phyloP scores from a whole-genome alignment of 208 protist species.

The Cochliopodium minus region DNA sequence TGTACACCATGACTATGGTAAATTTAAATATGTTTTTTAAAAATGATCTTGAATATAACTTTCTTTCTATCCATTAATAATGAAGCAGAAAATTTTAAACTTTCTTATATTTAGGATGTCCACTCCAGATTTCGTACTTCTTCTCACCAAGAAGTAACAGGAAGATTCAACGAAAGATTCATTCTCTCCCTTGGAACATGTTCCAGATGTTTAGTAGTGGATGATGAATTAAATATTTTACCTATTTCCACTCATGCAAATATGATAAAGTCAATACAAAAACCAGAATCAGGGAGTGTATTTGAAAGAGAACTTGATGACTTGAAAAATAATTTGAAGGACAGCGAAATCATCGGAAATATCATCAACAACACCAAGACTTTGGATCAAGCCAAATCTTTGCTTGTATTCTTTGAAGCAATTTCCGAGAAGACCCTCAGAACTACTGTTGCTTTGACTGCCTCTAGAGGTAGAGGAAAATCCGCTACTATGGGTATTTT shows the following conservation, averaged over 20 bases:
- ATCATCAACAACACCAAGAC: conserved; percentile 73
- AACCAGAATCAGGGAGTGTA: not conserved
- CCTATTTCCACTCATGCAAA: conserved; percentile 63
- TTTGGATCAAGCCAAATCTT: conserved; percentile 83
- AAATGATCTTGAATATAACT: not conserved
- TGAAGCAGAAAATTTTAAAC: not conserved
- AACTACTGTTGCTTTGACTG: conserved; percentile 83
- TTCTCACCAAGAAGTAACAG: conserved; percentile 57
- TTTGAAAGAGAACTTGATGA: conserved; percentile 23
- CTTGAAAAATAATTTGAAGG: conserved; percentile 34
- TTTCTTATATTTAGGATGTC: too few relatives aligned
- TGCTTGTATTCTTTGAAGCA: conserved; percentile 88
- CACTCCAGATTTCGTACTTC: conserved; percentile 47
- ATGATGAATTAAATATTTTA: conserved; percentile 95
- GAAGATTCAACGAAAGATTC: conserved; percentile 97
- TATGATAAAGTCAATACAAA: conserved; percentile 23
- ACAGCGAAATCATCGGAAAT: conserved; percentile 51
- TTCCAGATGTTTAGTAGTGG: conserved; percentile 75
- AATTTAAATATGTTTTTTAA: conserved; percentile 15
- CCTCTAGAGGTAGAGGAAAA: conserved; percentile 92
- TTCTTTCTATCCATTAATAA: not conserved
- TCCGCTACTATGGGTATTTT: conserved; percentile 54
- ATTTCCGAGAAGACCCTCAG: conserved; percentile 86
- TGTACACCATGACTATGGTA: conserved; percentile 98
- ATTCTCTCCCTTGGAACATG: conserved; percentile 85